Evolutionary conservation across 805 yeast genomes (phyloP), one percentile per base, ranked within the genome.

Genomic region (Schizosaccharomyces osmophilus): DNA sequence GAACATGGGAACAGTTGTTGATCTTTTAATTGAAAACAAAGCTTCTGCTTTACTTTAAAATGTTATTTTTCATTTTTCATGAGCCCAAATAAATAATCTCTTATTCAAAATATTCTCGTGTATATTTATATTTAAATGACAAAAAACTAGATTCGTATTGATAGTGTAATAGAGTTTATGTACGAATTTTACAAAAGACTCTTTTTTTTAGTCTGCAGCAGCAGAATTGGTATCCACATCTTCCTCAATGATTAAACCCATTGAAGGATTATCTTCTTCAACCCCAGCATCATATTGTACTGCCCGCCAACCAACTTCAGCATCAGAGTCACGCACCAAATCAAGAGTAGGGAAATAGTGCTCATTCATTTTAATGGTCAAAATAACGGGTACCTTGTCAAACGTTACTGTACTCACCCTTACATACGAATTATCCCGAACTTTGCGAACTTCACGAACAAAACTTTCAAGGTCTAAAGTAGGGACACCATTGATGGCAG

Each of bases 1-100:
- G 70, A 85, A 86, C 69, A 82, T 93, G 82, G 84, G 93, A 32
- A 79, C 75, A 62, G 96, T 84, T 39, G 96, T 93, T 29, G 97
- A 93, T 67, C 78, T 87, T 66, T 77, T 93, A 67, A 93, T 88
- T 68, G 97, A 89, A 70, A 93, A 90, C 45, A 57, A 57, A 31
- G 60, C 60, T 51, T 24, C 57, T 29, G 31, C 57, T 24, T 51
- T 51, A 75, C 97, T 97, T 9, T 82, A 94, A 55, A 79, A 26
- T 48, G 26, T 26, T 41, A 24, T 39, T 29, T 55, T 13, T 61
- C 62, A 54, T 26, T 17, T 45, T 15, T 19, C 22, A 45, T 15
- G 19, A 41, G n/a, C 32, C 36, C 55, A 45, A 59, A 31, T 59
- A n/a, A 41, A 39, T 42, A 45, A 45, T 45, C 17, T 43, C 17